phyloP scores from a whole-genome alignment of 2,329 filamentous ascomycete species.

The Shiraia bambusicola region DNA sequence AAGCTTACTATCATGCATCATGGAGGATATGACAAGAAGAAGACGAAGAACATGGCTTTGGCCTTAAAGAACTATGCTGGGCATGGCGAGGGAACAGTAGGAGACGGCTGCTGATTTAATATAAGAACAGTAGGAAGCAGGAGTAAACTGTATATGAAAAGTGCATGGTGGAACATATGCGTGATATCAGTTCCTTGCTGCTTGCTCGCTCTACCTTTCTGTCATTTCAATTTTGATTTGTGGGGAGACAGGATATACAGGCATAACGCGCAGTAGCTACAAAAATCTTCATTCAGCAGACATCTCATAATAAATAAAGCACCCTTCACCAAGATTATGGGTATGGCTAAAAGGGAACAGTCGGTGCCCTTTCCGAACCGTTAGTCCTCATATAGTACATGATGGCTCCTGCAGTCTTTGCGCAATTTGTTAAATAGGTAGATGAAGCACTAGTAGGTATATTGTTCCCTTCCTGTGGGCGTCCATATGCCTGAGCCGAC shows the following conservation, averaged over 20 bases:
- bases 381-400: constrained; percentile 56
- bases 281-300: too few species aligned
- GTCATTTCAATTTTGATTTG: too few species aligned
- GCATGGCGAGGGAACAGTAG: constrained; percentile 24
- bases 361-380: constrained; percentile 39
- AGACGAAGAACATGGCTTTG: background rate
- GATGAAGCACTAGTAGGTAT: constrained; percentile 53
- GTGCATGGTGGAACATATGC: constrained; percentile 33
- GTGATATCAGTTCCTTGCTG: too few species aligned
- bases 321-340: too few species aligned
- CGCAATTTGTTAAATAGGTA: constrained; percentile 56
- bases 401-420: constrained; percentile 55
- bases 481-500: constrained; percentile 47
- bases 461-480: constrained; percentile 55
- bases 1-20: background rate
- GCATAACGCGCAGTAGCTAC: too few species aligned
- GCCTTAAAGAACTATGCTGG: too few species aligned
- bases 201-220: too few species aligned
- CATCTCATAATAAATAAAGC: background rate
- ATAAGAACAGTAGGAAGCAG: constrained; percentile 26
- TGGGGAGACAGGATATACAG: too few species aligned
- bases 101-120: constrained; percentile 37
- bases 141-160: constrained; percentile 29
- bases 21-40: background rate
- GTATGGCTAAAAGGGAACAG: constrained; percentile 30